These are phyloP conservation scores for Pythium chondricola DNA, from an alignment of 352 stramenopile species.

Conservation along the genomic window DNA sequence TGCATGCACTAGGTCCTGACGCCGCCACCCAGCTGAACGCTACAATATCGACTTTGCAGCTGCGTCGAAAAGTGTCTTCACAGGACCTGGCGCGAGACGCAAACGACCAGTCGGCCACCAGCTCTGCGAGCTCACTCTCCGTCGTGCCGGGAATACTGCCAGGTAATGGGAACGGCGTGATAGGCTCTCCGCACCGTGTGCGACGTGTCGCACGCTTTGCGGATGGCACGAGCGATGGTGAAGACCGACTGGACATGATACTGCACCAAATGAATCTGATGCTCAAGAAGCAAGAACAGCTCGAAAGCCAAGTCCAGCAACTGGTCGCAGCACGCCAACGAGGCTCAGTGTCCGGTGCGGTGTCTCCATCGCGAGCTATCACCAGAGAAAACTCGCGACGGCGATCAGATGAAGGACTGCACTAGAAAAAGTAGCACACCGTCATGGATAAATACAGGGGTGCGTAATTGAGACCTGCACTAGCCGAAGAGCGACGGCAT, in stretches of 20 bases:
- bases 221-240: background rate
- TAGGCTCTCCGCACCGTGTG: background rate
- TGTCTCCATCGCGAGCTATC: no score
- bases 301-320: slow-evolving; percentile 29
- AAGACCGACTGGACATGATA: slow-evolving; percentile 15
- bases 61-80: background rate
- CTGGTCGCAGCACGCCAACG: slow-evolving; percentile 9
- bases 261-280: slow-evolving; percentile 27
- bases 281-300: slow-evolving; percentile 23
- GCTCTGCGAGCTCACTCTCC: background rate
- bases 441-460: no score
- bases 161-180: background rate
- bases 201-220: background rate
- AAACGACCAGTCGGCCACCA: background rate
- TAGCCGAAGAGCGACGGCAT: slow-evolving; percentile 28
- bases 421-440: no score
- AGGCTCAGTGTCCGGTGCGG: no score
- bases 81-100: background rate
- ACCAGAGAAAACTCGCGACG: no score
- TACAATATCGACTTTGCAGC: background rate
- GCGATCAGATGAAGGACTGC: no score
- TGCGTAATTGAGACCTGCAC: no score
- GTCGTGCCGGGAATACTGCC: background rate
- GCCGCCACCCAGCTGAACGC: no score
- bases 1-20: no score